These are phyloP conservation scores for Entoloma clypeatum DNA, from an alignment of 1,284 basidiomycete genomes.

Conservation along the genomic window DNA sequence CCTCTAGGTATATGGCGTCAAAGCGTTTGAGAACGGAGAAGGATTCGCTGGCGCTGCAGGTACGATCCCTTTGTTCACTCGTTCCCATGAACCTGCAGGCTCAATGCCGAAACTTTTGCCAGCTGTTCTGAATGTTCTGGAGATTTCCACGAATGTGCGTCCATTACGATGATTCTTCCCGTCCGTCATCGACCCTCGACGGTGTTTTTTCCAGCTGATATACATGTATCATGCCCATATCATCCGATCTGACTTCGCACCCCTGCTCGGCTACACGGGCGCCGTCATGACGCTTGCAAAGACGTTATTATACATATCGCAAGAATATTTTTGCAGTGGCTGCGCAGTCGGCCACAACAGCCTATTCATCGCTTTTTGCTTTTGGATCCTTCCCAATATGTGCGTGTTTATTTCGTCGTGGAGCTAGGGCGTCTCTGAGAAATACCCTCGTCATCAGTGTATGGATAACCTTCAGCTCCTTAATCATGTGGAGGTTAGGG, in stretches of 20 bases:
- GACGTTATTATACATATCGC: constrained; percentile 49
- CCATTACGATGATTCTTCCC: constrained; percentile 3
- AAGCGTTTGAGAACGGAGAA: constrained; percentile 41
- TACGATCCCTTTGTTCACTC: constrained; percentile 24
- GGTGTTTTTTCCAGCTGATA: constrained; percentile 26
- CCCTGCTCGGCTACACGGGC: constrained; percentile 43
- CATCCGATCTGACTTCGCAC: constrained; percentile 23
- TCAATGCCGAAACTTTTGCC: constrained; percentile 10
- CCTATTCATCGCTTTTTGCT: constrained; percentile 33
- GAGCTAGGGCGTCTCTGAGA: background rate
- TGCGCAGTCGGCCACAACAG: constrained; percentile 52
- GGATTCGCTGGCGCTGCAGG: constrained; percentile 57
- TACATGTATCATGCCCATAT: constrained; percentile 38
- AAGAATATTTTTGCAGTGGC: constrained; percentile 42
- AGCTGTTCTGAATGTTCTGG: constrained; percentile 54
- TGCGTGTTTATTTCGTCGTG: constrained; percentile 21
- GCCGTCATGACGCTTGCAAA: constrained; percentile 51
- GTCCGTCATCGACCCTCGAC: constrained; percentile 7
- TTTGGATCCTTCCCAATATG: constrained; percentile 51
- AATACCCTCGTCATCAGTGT: constrained; percentile 23
- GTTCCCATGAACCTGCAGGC: constrained; percentile 1
- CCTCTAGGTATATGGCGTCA: constrained; percentile 43
- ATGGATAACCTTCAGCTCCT: constrained; percentile 39
- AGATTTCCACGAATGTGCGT: constrained; percentile 45
- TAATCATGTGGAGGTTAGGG: constrained; percentile 36